Base-by-base conservation (phyloP, 1,284 basidiomycete species). In the Rhizopogon hawkerae region DNA sequence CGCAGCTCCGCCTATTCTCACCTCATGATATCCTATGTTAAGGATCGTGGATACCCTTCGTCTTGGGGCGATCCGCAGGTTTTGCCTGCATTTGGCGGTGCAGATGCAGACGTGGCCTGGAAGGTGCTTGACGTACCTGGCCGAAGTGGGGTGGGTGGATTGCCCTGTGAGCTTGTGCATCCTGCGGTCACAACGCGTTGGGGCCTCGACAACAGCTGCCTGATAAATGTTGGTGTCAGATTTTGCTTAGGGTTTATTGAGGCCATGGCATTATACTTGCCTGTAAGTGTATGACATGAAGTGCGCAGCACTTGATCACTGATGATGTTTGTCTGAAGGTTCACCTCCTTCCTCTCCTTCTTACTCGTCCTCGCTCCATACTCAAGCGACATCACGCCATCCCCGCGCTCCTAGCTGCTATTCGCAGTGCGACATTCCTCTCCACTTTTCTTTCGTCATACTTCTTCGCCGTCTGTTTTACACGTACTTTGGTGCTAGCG, bases 91-190 rank as follows among this genome's bases (percentile, higher is more conserved):
- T 76, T 72, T 54, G 85, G 85, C 2, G 81, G 81, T 5, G 47
- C 62, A 11, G 16, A 58, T 2, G 80, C 83, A 2, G 67, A 73
- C 51, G 60, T 63, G 2, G 59, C 60, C 2, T 89, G 85, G 85
- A 69, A 73, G 45, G 52, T 54, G 9, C 58, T 89, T 6, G 76
- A 76, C 1, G 72, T 87, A 1, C 60, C 57, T 3, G 73, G 69
- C 21, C 64, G 85, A 46, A 38, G 59, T 3, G 73, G 75, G 8
- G 58, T 83, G 3, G 86, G 83, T 3, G 85, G 85, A 1, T 56
- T 89, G 7, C 86, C 86, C 2, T 89, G 85, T 57, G 80, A 87
- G 57, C 57, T 87, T 2, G 76, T 88, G 0, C 85, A 89, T 57
- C 78, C 77, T 3, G 63, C 69, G 16, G 66, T 79, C 21, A 75